Evolutionary conservation across 2,329 filamentous ascomycete genomes (phyloP), one percentile per base, ranked within the genome.

Genomic region (Fusarium annulatum): DNA sequence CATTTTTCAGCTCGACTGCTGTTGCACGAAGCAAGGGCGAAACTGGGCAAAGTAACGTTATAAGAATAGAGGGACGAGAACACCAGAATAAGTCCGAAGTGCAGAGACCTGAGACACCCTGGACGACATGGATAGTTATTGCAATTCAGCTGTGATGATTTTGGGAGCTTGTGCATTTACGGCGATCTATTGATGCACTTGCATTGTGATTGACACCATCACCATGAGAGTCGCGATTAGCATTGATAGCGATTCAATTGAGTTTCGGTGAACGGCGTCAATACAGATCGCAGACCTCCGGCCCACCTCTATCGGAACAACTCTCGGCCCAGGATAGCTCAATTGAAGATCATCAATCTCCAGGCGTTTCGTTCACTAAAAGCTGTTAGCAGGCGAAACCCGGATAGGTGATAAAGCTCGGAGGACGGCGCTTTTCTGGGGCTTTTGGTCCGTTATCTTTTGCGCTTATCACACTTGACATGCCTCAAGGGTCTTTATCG

Each of bases 361-460:
- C 36, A 9, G 15, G 18, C 19, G 49, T 65, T 74, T 77, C 57
- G 34, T 73, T 78, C 76, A 78, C 76, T 78, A 78, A 78, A 78
- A 77, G n/a, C 69, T 76, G 64, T 78, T 78, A 78, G 73, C 64
- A 77, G 55, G 39, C 53, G 67, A 78, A 78, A 78, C 61, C 66
- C 42, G 41, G 59, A 57, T 70, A 61, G 63, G 55, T 52, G 63
- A 67, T 59, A 66, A 58, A 60, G 33, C 33, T 38, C 59, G 64
- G 59, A 43, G 59, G 55, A 39, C 45, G 51, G 63, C 51, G 51
- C 73, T 69, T 60, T 64, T 57, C 53, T 59, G 53, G 63, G 58
- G 56, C 56, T 43, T 33, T 41, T n/a, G 28, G 63, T 45, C 72
- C 63, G 61, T 71, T 69, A 61, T 71, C 60, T 64, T 46, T 46